These are phyloP conservation scores for Penicillium sp. DNA, from an alignment of 2,329 filamentous ascomycete genomes.

Conservation along the genomic window DNA sequence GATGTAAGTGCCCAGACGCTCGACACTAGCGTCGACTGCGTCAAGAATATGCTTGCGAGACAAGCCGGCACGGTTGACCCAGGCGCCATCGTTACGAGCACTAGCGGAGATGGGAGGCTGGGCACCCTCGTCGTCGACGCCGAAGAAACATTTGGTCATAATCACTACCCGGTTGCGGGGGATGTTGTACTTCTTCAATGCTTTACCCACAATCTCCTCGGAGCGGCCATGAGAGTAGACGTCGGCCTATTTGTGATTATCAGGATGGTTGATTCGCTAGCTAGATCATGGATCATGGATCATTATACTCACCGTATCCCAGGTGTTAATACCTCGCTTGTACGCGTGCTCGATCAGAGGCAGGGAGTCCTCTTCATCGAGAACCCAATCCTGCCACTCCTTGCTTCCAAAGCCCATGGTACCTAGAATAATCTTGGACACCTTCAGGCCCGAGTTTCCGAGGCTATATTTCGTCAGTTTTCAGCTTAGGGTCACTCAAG, in stretches of 20 bases:
- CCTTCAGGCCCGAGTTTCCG: slow-evolving; percentile 11
- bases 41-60: slow-evolving; percentile 66
- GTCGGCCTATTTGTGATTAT: slow-evolving; percentile 31
- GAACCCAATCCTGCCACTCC: slow-evolving; percentile 17
- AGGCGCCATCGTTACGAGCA: slow-evolving; percentile 29
- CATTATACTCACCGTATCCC: slow-evolving; percentile 5
- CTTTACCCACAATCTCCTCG: slow-evolving; percentile 67
- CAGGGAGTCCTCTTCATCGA: slow-evolving; percentile 28
- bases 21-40: slow-evolving; percentile 60
- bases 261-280: background rate
- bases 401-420: slow-evolving; percentile 11
- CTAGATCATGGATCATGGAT: background rate
- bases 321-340: slow-evolving; percentile 26
- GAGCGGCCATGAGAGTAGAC: slow-evolving; percentile 59
- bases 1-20: slow-evolving; percentile 54
- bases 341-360: slow-evolving; percentile 29
- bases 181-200: slow-evolving; percentile 65
- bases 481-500: background rate
- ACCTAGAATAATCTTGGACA: slow-evolving; percentile 14
- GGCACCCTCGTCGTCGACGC: background rate
- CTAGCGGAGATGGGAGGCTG: slow-evolving; percentile 4
- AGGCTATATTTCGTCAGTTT: background rate
- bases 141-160: slow-evolving; percentile 60
- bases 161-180: slow-evolving; percentile 66
- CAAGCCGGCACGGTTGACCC: slow-evolving; percentile 50